These are phyloP conservation scores for Arabidopsis thaliana DNA, from an alignment of 345 rosid genomes.

Conservation along the genomic window TAIR10.1 NC_003076.8:17787001-17787500, in stretches of 20 bases:
- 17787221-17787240: slow-evolving; percentile 95
- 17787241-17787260: slow-evolving; percentile 87
- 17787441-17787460: slow-evolving; percentile 65
- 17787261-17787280: slow-evolving; percentile 71
- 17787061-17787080: slow-evolving; percentile 81
- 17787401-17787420: slow-evolving; percentile 50
- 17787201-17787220: slow-evolving; percentile 87
- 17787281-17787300: slow-evolving; percentile 53
- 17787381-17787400: slow-evolving; percentile 53
- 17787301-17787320: slow-evolving; percentile 55
- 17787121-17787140: background rate
- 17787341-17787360: slow-evolving; percentile 60
- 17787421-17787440: slow-evolving; percentile 49
- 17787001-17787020: slow-evolving; percentile 79
- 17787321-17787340: slow-evolving; percentile 45
- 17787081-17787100: slow-evolving; percentile 67
- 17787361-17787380: slow-evolving; percentile 43
- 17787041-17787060: slow-evolving; percentile 71
- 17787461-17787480: slow-evolving; percentile 56
- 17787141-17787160: slow-evolving; percentile 19
- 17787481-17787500: slow-evolving; percentile 61
- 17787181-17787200: slow-evolving; percentile 75
- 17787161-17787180: slow-evolving; percentile 27
- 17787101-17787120: slow-evolving; percentile 49
- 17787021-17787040: slow-evolving; percentile 85